Percentiles rank a stretch among this genome's conserved stretches.
Evolutionary conservation across 345 rosid species (phyloP).

Genomic region (Populus deltoides): DNA sequence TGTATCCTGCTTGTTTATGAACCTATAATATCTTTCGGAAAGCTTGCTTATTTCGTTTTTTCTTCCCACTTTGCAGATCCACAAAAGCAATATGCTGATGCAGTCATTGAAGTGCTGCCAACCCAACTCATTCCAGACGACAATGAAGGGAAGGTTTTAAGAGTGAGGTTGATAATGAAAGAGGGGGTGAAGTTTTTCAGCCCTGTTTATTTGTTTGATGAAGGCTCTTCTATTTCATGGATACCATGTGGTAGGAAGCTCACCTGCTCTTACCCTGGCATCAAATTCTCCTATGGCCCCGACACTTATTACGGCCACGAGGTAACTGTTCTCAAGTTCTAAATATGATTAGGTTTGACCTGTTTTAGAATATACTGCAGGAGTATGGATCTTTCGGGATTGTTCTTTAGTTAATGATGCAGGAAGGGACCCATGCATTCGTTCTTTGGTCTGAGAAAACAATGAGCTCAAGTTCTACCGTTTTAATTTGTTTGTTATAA

Average conservation of each 20-base stretch:
- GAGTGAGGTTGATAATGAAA: conserved; percentile 91
- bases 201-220: conserved; percentile 90
- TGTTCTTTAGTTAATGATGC: not conserved
- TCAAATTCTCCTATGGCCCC: conserved; percentile 80
- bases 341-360: not conserved
- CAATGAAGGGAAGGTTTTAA: conserved; percentile 85
- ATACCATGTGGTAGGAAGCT: conserved; percentile 98
- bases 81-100: conserved; percentile 92
- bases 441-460: not conserved
- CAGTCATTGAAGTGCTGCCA: conserved; percentile 90
- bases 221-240: conserved; percentile 90
- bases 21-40: not conserved
- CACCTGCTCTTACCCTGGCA: conserved; percentile 95
- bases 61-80: conserved; percentile 52
- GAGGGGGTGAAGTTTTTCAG: conserved; percentile 85
- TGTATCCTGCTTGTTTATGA: not conserved
- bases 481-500: not conserved
- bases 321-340: conserved; percentile 35
- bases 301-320: conserved; percentile 77
- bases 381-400: not conserved
- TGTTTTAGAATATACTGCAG: not conserved
- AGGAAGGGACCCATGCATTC: not conserved
- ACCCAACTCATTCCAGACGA: conserved; percentile 84
- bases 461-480: not conserved
- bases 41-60: not conserved